phyloP scores from a whole-genome alignment of 306 rosid genomes.

The Quercus mongolica region DNA sequence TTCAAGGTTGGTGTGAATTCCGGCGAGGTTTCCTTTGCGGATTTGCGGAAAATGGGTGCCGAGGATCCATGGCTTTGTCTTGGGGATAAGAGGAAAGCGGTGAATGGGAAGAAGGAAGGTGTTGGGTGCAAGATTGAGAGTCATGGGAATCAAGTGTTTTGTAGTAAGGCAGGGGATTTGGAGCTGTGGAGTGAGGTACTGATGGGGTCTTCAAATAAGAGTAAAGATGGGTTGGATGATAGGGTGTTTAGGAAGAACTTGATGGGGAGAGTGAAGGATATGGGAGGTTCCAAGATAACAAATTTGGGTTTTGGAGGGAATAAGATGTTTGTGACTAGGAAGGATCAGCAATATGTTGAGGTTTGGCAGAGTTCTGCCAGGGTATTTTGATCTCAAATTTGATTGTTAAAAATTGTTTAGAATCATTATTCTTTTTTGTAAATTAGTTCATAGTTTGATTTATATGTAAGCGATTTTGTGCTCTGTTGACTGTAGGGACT shows the following conservation, averaged over 20 bases:
- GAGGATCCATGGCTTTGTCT: constrained; percentile 71
- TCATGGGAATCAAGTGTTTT: constrained; percentile 79
- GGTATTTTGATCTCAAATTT: constrained; percentile 38
- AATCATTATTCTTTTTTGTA: not conserved
- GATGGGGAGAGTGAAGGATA: constrained; percentile 75
- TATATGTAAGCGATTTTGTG: not conserved
- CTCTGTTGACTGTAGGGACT: not conserved
- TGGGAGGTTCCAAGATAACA: constrained; percentile 67
- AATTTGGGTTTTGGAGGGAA: constrained; percentile 80
- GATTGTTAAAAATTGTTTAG: not conserved
- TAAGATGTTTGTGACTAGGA: constrained; percentile 80
- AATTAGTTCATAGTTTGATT: not conserved
- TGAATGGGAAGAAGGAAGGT: constrained; percentile 80
- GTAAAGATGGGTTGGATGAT: constrained; percentile 17
- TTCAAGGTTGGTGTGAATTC: constrained; percentile 89
- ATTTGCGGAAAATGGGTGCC: constrained; percentile 53
- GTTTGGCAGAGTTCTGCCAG: constrained; percentile 80
- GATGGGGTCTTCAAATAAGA: constrained; percentile 31
- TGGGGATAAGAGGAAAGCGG: constrained; percentile 48
- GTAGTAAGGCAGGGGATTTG: constrained; percentile 67
- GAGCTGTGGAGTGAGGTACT: constrained; percentile 86
- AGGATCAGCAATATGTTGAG: constrained; percentile 78
- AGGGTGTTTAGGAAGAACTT: constrained; percentile 74
- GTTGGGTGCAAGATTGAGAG: constrained; percentile 73
- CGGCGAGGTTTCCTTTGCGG: constrained; percentile 58